phyloP scores from a whole-genome alignment of 2,329 filamentous ascomycete species.

The Alternaria alternata region DNA sequence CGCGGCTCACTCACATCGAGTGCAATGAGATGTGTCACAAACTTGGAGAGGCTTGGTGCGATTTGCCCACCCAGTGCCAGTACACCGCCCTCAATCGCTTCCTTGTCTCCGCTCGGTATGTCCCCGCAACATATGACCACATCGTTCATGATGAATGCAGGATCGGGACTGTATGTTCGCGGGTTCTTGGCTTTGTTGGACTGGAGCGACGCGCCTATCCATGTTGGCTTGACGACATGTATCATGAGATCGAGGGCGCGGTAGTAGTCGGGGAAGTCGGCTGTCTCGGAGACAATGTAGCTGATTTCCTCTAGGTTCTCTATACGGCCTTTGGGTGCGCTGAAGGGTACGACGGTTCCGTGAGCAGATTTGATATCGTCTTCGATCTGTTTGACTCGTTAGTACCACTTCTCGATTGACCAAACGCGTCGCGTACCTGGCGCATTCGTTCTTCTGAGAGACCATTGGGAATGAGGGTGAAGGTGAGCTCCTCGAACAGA shows the following conservation, averaged over 20 bases:
- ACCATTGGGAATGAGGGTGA: constrained; percentile 56
- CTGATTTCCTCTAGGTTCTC: constrained; percentile 59
- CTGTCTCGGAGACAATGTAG: constrained; percentile 76
- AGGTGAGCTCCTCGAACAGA: constrained; percentile 52
- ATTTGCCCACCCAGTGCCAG: constrained; percentile 89
- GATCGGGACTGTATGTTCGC: constrained; percentile 88
- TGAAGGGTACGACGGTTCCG: constrained; percentile 56
- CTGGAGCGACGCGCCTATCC: constrained; percentile 76
- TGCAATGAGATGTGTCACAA: constrained; percentile 90
- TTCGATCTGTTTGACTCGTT: constrained; percentile 52
- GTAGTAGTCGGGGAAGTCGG: constrained; percentile 90
- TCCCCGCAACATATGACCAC: constrained; percentile 84
- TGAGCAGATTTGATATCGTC: constrained; percentile 58
- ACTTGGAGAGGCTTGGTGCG: constrained; percentile 72
- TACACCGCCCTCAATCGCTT: constrained; percentile 89
- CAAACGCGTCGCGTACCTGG: constrained; percentile 41
- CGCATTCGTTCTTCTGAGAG: constrained; percentile 39
- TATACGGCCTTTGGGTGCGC: constrained; percentile 51
- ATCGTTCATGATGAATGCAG: constrained; percentile 86
- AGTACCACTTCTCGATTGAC: constrained; percentile 18
- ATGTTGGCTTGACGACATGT: constrained; percentile 81
- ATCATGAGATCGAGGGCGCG: constrained; percentile 78
- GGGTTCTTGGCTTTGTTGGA: constrained; percentile 77
- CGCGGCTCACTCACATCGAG: constrained; percentile 78
- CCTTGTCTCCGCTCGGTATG: constrained; percentile 84